Evolutionary conservation across 331 rosid species (phyloP).

Genomic region (Malus hybrid): DNA sequence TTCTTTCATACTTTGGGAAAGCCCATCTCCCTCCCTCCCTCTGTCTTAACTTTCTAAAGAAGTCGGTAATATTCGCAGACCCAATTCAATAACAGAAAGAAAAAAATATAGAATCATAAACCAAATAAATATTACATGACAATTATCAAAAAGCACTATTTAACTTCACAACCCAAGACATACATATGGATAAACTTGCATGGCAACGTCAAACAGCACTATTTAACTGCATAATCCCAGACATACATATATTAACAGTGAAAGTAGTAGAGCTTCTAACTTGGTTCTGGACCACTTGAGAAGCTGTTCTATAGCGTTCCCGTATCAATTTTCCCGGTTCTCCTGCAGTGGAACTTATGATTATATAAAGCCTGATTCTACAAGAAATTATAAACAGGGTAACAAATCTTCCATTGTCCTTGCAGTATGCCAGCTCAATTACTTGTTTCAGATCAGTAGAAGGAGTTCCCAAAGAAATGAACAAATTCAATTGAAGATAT

Average conservation of each 20-base stretch:
- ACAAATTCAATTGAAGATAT: too few species aligned
- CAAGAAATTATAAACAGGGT: neutral
- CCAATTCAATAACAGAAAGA: neutral
- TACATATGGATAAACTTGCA: too few species aligned
- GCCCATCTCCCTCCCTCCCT: neutral
- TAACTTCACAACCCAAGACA: neutral
- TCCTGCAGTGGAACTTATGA: conserved; percentile 38
- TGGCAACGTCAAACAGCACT: conserved; percentile 5
- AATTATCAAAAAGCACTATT: neutral
- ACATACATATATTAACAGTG: conserved; percentile 59
- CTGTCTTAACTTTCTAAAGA: neutral
- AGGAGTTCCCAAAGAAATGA: neutral
- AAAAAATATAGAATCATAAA: neutral
- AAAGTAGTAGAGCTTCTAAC: conserved; percentile 80
- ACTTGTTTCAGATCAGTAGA: neutral
- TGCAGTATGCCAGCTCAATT: neutral
- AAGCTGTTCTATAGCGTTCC: conserved; percentile 89
- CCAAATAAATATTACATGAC: conserved; percentile 1
- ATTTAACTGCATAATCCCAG: conserved; percentile 36
- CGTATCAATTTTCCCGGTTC: conserved; percentile 96
- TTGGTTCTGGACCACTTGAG: conserved; percentile 98
- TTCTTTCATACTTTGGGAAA: neutral
- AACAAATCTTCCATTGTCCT: neutral
- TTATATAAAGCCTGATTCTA: neutral
- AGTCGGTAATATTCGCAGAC: neutral